Percentiles rank a stretch among this genome's conserved stretches.
Conservation (phyloP, 306 rosid species). For the Prunus kanzakura region DNA sequence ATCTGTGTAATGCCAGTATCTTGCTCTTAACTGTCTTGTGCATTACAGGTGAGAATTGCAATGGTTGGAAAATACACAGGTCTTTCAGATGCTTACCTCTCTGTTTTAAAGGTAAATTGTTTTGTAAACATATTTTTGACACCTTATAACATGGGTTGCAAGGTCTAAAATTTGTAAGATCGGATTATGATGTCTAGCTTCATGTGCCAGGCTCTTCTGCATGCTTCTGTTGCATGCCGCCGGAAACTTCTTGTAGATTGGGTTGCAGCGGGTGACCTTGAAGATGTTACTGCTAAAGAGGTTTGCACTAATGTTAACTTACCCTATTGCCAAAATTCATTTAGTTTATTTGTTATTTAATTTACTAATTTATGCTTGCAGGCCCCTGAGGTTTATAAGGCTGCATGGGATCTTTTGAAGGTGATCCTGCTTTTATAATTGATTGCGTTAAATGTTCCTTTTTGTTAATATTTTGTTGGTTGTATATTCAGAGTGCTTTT, state of each 20-base stretch:
- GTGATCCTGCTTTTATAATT: conserved; percentile 31
- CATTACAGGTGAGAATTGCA: conserved; percentile 74
- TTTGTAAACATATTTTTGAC: neutral
- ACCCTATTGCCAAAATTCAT: neutral
- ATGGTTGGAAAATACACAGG: conserved; percentile 94
- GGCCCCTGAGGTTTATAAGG: conserved; percentile 59
- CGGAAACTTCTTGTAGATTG: conserved; percentile 70
- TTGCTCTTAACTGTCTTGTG: neutral
- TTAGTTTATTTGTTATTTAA: neutral
- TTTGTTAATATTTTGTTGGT: conserved; percentile 8
- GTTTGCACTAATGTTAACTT: conserved; percentile 36
- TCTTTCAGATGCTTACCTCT: conserved; percentile 82
- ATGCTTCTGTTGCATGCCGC: conserved; percentile 65
- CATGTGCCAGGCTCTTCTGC: conserved; percentile 69
- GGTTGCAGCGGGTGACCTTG: conserved; percentile 85
- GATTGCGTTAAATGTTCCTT: conserved; percentile 2
- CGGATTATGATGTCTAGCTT: conserved; percentile 22
- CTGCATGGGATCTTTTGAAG: conserved; percentile 84
- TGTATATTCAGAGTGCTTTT: conserved; percentile 6
- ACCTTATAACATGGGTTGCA: neutral
- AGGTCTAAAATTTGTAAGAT: neutral
- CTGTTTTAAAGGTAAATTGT: conserved; percentile 65
- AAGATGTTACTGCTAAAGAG: conserved; percentile 51
- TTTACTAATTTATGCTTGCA: conserved; percentile 34
- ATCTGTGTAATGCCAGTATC: neutral